These are phyloP conservation scores for Starmerella bombicola DNA, from an alignment of 805 yeast genomes.

Conservation along the genomic window DNA sequence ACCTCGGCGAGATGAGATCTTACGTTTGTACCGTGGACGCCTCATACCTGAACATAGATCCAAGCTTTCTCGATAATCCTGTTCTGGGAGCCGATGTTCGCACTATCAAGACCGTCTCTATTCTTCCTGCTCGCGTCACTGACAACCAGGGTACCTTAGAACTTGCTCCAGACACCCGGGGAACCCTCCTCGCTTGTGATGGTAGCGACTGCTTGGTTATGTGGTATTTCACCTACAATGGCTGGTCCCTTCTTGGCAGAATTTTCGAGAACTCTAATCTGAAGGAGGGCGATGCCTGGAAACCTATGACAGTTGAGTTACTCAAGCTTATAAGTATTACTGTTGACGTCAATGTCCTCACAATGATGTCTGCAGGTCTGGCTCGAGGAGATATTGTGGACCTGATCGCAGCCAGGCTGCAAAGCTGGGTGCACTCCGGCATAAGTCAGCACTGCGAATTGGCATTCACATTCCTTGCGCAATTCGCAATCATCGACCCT, in stretches of 20 bases:
- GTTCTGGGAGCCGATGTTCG: conserved; percentile 34
- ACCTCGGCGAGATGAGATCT: conserved; percentile 45
- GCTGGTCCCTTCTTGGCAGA: conserved; percentile 80
- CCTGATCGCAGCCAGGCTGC: conserved; percentile 52
- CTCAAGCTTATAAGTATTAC: conserved; percentile 38
- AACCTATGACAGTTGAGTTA: conserved; percentile 37
- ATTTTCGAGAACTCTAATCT: conserved; percentile 48
- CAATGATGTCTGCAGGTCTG: conserved; percentile 33
- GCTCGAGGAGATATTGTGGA: conserved; percentile 51
- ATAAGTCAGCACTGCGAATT: conserved; percentile 2
- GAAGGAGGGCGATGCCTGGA: conserved; percentile 22
- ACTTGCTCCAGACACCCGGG: conserved; percentile 49
- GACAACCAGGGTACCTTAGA: conserved; percentile 35
- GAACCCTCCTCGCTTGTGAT: conserved; percentile 44
- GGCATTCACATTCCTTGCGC: conserved; percentile 37
- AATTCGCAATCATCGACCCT: conserved; percentile 40
- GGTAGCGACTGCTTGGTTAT: conserved; percentile 36
- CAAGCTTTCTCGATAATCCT: conserved; percentile 28
- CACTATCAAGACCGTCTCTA: conserved; percentile 29
- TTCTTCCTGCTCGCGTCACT: conserved; percentile 47
- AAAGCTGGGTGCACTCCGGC: conserved; percentile 31
- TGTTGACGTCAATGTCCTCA: conserved; percentile 32
- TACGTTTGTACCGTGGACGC: conserved; percentile 34
- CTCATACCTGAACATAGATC: conserved; percentile 26
- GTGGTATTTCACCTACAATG: conserved; percentile 63